These are phyloP conservation scores for Eucalyptus cloeziana DNA, from an alignment of 345 rosid species.

Conservation along the genomic window DNA sequence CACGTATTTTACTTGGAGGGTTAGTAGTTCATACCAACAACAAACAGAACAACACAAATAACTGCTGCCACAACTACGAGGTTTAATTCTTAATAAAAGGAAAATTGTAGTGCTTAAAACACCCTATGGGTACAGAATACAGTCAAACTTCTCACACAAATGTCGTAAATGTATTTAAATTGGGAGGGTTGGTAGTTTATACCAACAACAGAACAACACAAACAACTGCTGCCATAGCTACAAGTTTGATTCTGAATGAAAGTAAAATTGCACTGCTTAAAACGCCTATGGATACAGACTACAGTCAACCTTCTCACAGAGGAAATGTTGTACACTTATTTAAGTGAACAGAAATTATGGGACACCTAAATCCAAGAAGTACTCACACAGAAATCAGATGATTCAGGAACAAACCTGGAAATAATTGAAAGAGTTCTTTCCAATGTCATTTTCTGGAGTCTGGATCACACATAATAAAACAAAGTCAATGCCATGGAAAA, in stretches of 20 bases:
- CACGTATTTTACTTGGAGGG: neutral
- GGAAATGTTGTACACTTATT: neutral
- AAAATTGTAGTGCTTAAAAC: neutral
- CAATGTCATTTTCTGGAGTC: slow-evolving; percentile 84
- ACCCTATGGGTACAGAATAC: neutral
- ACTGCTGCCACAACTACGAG: neutral
- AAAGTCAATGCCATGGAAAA: neutral
- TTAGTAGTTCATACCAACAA: neutral
- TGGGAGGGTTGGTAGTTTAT: neutral
- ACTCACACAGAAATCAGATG: neutral
- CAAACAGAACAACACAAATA: neutral
- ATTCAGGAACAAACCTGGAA: slow-evolving; percentile 49
- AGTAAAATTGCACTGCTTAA: neutral
- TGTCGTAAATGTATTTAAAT: neutral
- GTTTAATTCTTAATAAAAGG: neutral
- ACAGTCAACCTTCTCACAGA: neutral
- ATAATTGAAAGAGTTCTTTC: slow-evolving; percentile 89
- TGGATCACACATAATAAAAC: slow-evolving; percentile 7
- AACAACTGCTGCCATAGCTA: neutral
- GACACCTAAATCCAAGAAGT: neutral
- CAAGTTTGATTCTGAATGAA: neutral
- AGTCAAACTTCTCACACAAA: neutral
- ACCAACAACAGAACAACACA: neutral
- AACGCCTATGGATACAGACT: neutral
- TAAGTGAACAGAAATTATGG: neutral